These are phyloP conservation scores for Mycena epipterygia DNA, from an alignment of 768 basidiomycete species.

Conservation along the genomic window DNA sequence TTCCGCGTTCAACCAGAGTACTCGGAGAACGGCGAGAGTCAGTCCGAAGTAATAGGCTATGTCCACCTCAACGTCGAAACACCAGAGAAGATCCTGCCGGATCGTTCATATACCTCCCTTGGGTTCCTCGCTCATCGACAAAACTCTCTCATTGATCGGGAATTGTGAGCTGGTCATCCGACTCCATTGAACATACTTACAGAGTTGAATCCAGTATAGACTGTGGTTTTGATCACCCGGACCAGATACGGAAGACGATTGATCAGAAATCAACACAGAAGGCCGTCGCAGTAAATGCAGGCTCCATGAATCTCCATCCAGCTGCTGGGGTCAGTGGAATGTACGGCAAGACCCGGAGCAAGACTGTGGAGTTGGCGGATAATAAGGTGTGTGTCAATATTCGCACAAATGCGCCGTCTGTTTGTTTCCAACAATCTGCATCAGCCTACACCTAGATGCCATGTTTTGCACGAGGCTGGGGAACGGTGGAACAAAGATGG, in stretches of 20 bases:
- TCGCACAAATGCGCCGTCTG: not conserved
- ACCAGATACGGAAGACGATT: constrained; percentile 13
- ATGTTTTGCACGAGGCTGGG: constrained; percentile 12
- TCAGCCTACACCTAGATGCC: constrained; percentile 16
- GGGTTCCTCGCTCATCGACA: constrained; percentile 21
- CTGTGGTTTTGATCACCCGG: constrained; percentile 18
- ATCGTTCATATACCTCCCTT: constrained; percentile 19
- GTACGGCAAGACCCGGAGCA: not conserved
- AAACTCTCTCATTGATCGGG: not conserved
- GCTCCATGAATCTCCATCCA: constrained; percentile 7
- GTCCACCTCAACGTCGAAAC: constrained; percentile 16
- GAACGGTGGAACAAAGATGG: constrained; percentile 19
- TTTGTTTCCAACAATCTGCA: not conserved
- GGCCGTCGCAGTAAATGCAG: not conserved
- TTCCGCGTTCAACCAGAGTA: constrained; percentile 5
- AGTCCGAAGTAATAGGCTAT: constrained; percentile 8
- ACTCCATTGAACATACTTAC: not conserved
- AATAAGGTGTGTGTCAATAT: not conserved
- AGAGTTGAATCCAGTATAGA: constrained; percentile 1
- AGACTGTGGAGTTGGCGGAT: not conserved
- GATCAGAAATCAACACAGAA: not conserved
- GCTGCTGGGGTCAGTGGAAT: not conserved
- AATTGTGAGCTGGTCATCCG: not conserved
- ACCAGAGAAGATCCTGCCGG: not conserved
- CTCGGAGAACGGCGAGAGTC: not conserved